Conservation (phyloP, 192 early-diverging fungal species). For the Helicostylum pulchrum region DNA sequence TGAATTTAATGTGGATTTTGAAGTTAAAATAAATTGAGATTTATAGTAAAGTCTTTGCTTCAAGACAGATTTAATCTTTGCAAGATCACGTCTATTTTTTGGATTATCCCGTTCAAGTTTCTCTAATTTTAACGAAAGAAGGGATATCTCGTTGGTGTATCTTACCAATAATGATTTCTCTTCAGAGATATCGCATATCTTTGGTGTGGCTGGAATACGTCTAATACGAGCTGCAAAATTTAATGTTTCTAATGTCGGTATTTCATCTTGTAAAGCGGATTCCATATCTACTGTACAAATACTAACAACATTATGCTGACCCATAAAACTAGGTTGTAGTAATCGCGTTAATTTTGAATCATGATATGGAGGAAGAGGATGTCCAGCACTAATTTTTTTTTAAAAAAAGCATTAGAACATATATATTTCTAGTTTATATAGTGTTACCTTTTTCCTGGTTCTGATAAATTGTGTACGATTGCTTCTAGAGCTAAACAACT, state of each 20-base stretch:
- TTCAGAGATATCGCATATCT: conserved; percentile 3
- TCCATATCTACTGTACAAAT: conserved; percentile 16
- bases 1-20: neutral
- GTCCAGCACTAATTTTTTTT: conserved; percentile 3
- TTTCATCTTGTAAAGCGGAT: conserved; percentile 2
- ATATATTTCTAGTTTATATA: neutral
- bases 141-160: neutral
- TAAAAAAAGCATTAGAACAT: neutral
- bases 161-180: conserved; percentile 10
- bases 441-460: conserved; percentile 5
- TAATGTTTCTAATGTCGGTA: conserved; percentile 13
- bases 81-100: neutral
- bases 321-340: conserved; percentile 11
- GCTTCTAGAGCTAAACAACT: conserved; percentile 12
- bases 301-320: neutral
- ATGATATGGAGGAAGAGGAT: conserved; percentile 13
- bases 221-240: conserved; percentile 5
- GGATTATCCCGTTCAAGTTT: neutral
- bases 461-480: conserved; percentile 19
- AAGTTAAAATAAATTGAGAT: neutral
- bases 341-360: conserved; percentile 13
- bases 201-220: conserved; percentile 3
- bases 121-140: neutral
- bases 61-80: neutral
- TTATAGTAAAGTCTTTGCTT: conserved; percentile 6